Base-by-base conservation (phyloP, 257 asterid species). In the Solanum neorickii region DNA sequence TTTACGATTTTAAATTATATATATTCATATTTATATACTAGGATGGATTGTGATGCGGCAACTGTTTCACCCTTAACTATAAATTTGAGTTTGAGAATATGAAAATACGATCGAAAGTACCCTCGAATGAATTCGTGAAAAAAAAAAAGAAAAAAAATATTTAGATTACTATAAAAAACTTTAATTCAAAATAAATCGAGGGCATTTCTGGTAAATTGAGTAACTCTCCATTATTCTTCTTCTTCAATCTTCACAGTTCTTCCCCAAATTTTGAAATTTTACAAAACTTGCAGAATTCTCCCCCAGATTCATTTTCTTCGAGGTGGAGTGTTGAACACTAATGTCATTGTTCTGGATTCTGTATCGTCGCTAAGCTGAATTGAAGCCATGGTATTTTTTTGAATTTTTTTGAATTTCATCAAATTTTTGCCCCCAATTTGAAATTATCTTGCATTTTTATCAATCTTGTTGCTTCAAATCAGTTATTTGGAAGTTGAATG, bases 371-470 rank as follows among this genome's bases (percentile, higher is more conserved):
- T 91, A 88, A 49, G 91, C 86, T 70, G 88, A 88, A 82, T 86
- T 60, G 89, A 91, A 86, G 60, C 89, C 86, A 92, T 92, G 94
- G 94, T 92, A 88, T 47, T 87, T 12, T 60, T 33, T 14, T 52
- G 4, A 65, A 16, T 83, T 25, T 25, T 1, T 25, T 25, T 25
- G 27, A 25, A 25, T 25, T 39, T 59, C 35, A 9, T 59, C 49
- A 25, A 37, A 3, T 33, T 3, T 35, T 21, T 33, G 0, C 25
- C 42, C 16, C 39, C 5, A 83, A 31, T 83, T 35, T n/a, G 29
- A 29, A 3, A 9, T 41, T 62, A 21, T 65, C 21, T 41, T 37
- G 35, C 78, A 4, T 65, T 84, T 31, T 31, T 16, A 29, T 39
- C 33, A 74, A 35, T 52, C 44, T 52, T 83, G 21, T 52, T 52